These are phyloP conservation scores for Malus fusca DNA, from an alignment of 306 rosid genomes.

Conservation along the genomic window DNA sequence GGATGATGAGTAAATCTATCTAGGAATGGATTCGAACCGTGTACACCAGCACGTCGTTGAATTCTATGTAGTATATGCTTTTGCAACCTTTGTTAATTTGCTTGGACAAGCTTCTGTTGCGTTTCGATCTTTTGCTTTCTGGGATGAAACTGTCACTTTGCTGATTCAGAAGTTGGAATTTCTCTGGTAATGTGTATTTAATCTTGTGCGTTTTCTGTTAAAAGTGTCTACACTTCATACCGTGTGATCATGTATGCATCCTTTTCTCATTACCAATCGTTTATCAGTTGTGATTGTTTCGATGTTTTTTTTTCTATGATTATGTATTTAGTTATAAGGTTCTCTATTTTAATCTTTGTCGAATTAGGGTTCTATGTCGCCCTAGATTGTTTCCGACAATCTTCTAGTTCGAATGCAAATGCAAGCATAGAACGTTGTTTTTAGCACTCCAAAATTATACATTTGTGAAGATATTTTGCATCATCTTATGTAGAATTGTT, in stretches of 20 bases:
- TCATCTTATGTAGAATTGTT: neutral
- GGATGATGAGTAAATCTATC: constrained; percentile 30
- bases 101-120: neutral
- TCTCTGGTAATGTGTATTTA: neutral
- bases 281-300: neutral
- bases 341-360: neutral
- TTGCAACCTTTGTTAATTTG: constrained; percentile 9
- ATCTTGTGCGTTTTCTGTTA: neutral
- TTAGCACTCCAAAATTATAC: no score
- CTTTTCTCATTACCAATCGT: neutral
- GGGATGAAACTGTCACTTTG: neutral
- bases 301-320: neutral
- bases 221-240: no score
- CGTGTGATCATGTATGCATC: neutral
- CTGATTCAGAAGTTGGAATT: neutral
- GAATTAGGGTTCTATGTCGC: no score
- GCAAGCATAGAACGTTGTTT: neutral
- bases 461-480: neutral
- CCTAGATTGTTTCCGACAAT: neutral
- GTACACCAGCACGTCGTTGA: neutral
- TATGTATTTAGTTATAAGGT: neutral
- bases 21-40: neutral
- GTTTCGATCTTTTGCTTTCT: neutral
- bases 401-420: neutral
- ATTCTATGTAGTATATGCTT: neutral